Evolutionary conservation across 106 monocot genomes (phyloP).

Genomic region (Dendrobium chrysotoxum): DNA sequence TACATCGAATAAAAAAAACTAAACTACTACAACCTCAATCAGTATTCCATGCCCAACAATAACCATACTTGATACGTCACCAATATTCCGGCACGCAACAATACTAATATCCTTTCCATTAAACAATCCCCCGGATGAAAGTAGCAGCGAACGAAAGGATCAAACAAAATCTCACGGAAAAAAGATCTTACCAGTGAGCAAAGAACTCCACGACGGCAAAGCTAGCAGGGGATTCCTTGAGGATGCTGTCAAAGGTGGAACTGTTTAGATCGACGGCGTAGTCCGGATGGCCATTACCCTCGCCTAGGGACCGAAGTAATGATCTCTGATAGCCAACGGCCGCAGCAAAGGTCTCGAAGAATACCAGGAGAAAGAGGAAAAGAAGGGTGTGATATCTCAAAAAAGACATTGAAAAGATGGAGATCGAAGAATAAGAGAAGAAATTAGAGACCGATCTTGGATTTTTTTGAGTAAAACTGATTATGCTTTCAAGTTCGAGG

Average conservation of each 20-base stretch:
- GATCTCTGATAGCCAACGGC: slow-evolving; percentile 11
- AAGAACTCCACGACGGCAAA: slow-evolving; percentile 94
- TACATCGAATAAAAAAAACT: not conserved
- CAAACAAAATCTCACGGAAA: not conserved
- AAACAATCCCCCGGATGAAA: not conserved
- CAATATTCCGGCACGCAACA: too few relatives aligned
- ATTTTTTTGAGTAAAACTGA: not conserved
- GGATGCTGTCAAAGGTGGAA: slow-evolving; percentile 46
- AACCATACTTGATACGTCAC: not conserved
- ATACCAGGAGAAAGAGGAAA: slow-evolving; percentile 7
- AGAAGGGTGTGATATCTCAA: not conserved
- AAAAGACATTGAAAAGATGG: slow-evolving; percentile 4
- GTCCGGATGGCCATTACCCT: slow-evolving; percentile 24
- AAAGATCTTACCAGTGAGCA: slow-evolving; percentile 66
- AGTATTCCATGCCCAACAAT: not conserved
- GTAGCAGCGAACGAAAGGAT: not conserved
- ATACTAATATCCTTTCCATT: not conserved
- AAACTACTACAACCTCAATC: not conserved
- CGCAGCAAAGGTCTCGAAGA: slow-evolving; percentile 5
- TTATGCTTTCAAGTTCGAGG: not conserved
- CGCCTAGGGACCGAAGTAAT: slow-evolving; percentile 21
- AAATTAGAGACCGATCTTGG: not conserved
- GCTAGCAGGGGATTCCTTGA: slow-evolving; percentile 43
- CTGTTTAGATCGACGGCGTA: slow-evolving; percentile 68
- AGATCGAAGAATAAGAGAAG: not conserved